A percentile compares a stretch with the other conserved stretches of the same genome.
These are phyloP conservation scores for Jackrogersella multiformis DNA, from an alignment of 495 filamentous ascomycete species.

Conservation along the genomic window DNA sequence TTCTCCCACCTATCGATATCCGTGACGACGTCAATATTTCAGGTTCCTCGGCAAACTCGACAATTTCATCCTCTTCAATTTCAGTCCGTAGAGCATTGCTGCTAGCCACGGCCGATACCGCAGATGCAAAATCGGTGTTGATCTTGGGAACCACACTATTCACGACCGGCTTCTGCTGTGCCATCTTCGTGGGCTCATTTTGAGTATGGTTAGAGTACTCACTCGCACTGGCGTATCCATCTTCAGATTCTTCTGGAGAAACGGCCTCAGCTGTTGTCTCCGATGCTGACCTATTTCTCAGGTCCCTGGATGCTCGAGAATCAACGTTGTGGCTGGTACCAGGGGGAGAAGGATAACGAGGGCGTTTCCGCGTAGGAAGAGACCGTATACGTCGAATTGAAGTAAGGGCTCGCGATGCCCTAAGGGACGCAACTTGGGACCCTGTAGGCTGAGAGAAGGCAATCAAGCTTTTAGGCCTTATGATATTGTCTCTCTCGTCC, in stretches of 20 bases:
- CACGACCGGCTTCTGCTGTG: not conserved
- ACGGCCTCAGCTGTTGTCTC: not conserved
- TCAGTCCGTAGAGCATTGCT: constrained; percentile 20
- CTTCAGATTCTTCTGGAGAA: constrained; percentile 4
- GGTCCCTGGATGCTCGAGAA: not conserved
- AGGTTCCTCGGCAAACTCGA: constrained; percentile 60
- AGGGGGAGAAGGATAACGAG: constrained; percentile 63
- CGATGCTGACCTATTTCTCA: not conserved
- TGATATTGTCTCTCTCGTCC: constrained; percentile 53
- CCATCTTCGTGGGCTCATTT: not conserved
- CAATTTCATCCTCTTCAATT: constrained; percentile 51
- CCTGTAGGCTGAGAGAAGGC: constrained; percentile 19
- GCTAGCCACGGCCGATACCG: constrained; percentile 21
- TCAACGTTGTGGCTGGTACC: constrained; percentile 38
- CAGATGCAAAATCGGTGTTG: constrained; percentile 24
- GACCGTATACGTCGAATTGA: constrained; percentile 36
- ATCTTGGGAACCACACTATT: constrained; percentile 25
- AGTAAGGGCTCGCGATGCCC: constrained; percentile 10
- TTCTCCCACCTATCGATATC: constrained; percentile 61
- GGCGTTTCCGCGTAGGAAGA: constrained; percentile 58
- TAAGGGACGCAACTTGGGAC: not conserved
- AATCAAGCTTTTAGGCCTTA: constrained; percentile 64
- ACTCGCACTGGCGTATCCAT: not conserved
- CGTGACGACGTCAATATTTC: constrained; percentile 64
- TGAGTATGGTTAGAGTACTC: not conserved